These are phyloP conservation scores for Colletotrichum navitas DNA, from an alignment of 2,329 filamentous ascomycete genomes.

Conservation along the genomic window DNA sequence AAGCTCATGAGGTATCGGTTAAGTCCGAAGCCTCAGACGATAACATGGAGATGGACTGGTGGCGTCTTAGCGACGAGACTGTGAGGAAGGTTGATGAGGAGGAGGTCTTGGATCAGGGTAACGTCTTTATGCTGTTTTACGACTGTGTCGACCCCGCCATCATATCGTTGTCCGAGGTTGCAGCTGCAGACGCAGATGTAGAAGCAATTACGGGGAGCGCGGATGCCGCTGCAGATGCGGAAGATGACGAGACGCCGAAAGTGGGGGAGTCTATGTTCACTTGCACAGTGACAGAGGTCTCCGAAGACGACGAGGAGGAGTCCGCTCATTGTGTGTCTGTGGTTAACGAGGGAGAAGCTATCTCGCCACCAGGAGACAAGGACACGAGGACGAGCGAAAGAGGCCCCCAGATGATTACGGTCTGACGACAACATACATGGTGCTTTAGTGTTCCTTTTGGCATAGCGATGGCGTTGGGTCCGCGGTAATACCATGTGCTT, in stretches of 20 bases:
- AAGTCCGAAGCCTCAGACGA: constrained; percentile 17
- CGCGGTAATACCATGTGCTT: constrained; percentile 33
- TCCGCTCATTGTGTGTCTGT: neutral
- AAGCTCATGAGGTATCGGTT: constrained; percentile 41
- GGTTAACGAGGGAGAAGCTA: constrained; percentile 2
- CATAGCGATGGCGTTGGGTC: constrained; percentile 41
- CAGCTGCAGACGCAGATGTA: neutral
- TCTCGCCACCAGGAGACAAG: constrained; percentile 3
- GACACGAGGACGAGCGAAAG: neutral
- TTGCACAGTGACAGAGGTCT: constrained; percentile 34
- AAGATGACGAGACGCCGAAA: constrained; percentile 35
- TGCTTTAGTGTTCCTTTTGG: constrained; percentile 15
- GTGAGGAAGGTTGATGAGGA: constrained; percentile 81
- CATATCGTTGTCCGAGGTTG: constrained; percentile 54
- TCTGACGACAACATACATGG: constrained; percentile 9
- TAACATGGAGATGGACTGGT: constrained; percentile 74
- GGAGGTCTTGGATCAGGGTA: constrained; percentile 79
- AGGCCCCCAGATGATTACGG: constrained; percentile 25
- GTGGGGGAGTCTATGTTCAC: constrained; percentile 33
- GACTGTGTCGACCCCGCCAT: constrained; percentile 74
- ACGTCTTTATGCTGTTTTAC: constrained; percentile 98
- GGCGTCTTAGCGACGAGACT: constrained; percentile 89
- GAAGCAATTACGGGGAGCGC: neutral
- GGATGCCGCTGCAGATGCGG: constrained; percentile 9
- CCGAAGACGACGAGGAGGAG: constrained; percentile 19